These are phyloP conservation scores for Magnaporthiopsis rhizophila DNA, from an alignment of 2,329 filamentous ascomycete species.

Conservation along the genomic window DNA sequence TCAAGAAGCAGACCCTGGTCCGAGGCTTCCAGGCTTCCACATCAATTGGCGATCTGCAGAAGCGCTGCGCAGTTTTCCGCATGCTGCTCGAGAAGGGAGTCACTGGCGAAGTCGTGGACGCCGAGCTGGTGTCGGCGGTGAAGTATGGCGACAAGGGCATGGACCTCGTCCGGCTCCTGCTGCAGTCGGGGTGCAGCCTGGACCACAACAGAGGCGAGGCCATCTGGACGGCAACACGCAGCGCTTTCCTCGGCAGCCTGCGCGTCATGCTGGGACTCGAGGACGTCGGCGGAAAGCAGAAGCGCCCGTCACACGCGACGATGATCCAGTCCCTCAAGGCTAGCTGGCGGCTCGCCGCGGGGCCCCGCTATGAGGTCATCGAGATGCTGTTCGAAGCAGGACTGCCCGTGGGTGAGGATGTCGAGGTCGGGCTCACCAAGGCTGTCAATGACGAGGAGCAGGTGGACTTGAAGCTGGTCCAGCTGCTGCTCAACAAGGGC, in stretches of 20 bases:
- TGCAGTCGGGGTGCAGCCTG: constrained; percentile 44
- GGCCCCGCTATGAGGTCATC: constrained; percentile 39
- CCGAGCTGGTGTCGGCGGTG: constrained; percentile 44
- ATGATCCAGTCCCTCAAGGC: constrained; percentile 44
- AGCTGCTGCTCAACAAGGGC: constrained; percentile 39
- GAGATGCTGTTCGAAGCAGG: constrained; percentile 44
- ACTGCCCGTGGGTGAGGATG: constrained; percentile 36
- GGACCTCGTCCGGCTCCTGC: constrained; percentile 40
- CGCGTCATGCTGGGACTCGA: constrained; percentile 42
- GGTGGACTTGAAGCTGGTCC: constrained; percentile 37
- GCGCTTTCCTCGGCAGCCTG: constrained; percentile 40
- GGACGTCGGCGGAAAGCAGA: constrained; percentile 32
- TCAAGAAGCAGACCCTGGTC: constrained; percentile 34
- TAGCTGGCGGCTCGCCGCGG: constrained; percentile 41
- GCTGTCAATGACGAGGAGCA: constrained; percentile 43
- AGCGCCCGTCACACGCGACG: constrained; percentile 37
- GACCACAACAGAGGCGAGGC: constrained; percentile 48
- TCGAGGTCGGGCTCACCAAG: constrained; percentile 42
- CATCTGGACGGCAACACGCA: constrained; percentile 44
- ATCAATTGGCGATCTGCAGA: constrained; percentile 40
- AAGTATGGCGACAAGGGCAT: constrained; percentile 41
- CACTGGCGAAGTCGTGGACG: constrained; percentile 40
- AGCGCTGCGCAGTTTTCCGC: constrained; percentile 40
- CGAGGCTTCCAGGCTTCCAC: constrained; percentile 48
- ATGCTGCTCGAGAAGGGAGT: constrained; percentile 43